Evolutionary conservation across 495 filamentous ascomycete species (phyloP), one percentile per base, ranked within the genome.

Genomic region (Evernia prunastri): DNA sequence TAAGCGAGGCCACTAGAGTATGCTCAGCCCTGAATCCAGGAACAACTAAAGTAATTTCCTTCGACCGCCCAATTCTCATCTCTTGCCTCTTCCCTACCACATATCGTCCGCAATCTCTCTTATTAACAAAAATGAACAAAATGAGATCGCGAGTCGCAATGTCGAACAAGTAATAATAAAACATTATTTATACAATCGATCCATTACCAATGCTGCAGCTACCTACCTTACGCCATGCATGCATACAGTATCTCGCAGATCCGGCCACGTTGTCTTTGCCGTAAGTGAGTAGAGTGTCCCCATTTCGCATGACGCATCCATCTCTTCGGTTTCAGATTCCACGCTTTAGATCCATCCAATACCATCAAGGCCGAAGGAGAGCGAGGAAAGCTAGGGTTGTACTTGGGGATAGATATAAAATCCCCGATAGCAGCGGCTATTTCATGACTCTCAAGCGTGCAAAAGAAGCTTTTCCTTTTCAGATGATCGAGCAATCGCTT

Each of bases 1-100:
- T n/a, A 63, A 63, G 37, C 61, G 61, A 63, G 27, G 10, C 40
- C n/a, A n/a, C 54, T 56, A 23, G 1, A 4, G 0, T 2, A 31
- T 31, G 37, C 17, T 58, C 53, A 66, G 64, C 64, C 64, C 39
- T 66, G 58, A n/a, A 36, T 42, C 49, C 58, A 66, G 64, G 64
- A 35, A 66, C 58, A 5, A 61, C 2, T 39, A 0, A 5, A 61
- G 2, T 39, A 0, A 6, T 4, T 17, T 29, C 47, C 47, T 27
- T 51, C 23, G 45, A 25, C 45, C 23, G 45, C 45, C 3, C 8
- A 13, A 13, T 10, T 49, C 45, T 25, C 11, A 0, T 6, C n/a
- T 47, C 25, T 47, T 1, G 4, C n/a, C 1, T 23, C 25, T 17
- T 51, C 17, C 25, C 47, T 25, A 8, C 47, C 47, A 51, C 4